phyloP scores from a whole-genome alignment of 2,329 filamentous ascomycete genomes.

The Trichoderma lentiforme region DNA sequence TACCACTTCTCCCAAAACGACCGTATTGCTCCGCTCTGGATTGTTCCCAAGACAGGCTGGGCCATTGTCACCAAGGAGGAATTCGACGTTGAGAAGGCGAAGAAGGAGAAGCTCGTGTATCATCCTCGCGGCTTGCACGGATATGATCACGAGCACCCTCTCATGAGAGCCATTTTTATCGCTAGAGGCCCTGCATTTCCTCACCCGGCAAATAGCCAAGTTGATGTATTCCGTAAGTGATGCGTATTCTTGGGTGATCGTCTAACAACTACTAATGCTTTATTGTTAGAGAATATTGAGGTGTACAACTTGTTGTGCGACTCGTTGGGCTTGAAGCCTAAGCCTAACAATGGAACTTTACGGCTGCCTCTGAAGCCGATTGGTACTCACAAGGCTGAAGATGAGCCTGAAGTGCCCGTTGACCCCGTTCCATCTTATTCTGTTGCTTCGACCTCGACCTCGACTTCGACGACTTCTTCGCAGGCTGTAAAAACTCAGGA shows the following conservation, averaged over 20 bases:
- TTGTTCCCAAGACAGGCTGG: slow-evolving; percentile 89
- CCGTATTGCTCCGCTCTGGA: slow-evolving; percentile 92
- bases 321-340: slow-evolving; percentile 69
- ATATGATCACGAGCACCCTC: slow-evolving; percentile 88
- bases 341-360: slow-evolving; percentile 84
- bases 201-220: slow-evolving; percentile 73
- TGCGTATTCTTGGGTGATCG: background rate
- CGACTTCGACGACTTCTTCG: background rate
- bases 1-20: slow-evolving; percentile 89
- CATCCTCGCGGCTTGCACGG: slow-evolving; percentile 84
- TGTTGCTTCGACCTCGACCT: background rate
- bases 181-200: slow-evolving; percentile 90
- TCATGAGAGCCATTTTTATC: slow-evolving; percentile 96
- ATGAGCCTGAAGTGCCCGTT: slow-evolving; percentile 46
- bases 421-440: slow-evolving; percentile 44
- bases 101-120: slow-evolving; percentile 64
- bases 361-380: slow-evolving; percentile 64
- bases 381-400: slow-evolving; percentile 57
- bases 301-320: slow-evolving; percentile 96
- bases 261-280: slow-evolving; percentile 26
- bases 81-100: slow-evolving; percentile 66
- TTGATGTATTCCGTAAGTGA: slow-evolving; percentile 77
- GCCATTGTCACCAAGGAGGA: slow-evolving; percentile 79
- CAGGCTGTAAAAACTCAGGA: slow-evolving; percentile 17
- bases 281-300: slow-evolving; percentile 74